A percentile compares a stretch with the other conserved stretches of the same genome.
Evolutionary conservation across 192 early-diverging fungal genomes (phyloP).

Genomic region (Gamsiella multidivaricata): DNA sequence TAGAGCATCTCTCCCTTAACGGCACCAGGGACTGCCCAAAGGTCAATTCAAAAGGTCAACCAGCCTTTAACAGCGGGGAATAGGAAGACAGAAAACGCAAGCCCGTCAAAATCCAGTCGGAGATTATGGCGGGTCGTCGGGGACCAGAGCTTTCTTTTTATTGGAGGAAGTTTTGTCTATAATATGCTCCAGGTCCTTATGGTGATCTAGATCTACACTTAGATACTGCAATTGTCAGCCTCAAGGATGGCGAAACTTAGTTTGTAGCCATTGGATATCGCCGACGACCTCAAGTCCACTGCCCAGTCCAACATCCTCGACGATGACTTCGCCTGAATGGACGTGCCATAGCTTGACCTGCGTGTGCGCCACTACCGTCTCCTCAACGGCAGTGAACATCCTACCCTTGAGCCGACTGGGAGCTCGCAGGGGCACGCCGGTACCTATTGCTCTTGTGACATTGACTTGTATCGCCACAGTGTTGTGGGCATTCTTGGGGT

Average conservation of each 20-base stretch:
- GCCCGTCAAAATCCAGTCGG: not conserved
- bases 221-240: not conserved
- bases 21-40: too few species aligned
- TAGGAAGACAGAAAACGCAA: not conserved
- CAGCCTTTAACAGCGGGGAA: not conserved
- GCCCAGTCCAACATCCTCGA: conserved; percentile 35
- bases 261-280: conserved; percentile 37
- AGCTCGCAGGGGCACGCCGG: conserved; percentile 55
- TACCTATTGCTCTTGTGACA: conserved; percentile 43
- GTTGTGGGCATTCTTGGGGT: conserved; percentile 6
- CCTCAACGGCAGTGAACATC: conserved; percentile 50
- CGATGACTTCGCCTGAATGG: conserved; percentile 28
- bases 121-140: not conserved
- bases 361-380: conserved; percentile 28
- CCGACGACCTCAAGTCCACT: conserved; percentile 54
- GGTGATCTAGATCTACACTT: not conserved
- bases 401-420: conserved; percentile 37
- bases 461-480: conserved; percentile 38
- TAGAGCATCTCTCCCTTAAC: too few species aligned
- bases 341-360: conserved; percentile 35
- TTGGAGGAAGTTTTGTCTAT: too few species aligned
- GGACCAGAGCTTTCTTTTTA: not conserved
- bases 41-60: too few species aligned
- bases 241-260: too few species aligned
- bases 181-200: too few species aligned